Base-by-base conservation (phyloP, 805 yeast species). In the Yarrowia sp. region DNA sequence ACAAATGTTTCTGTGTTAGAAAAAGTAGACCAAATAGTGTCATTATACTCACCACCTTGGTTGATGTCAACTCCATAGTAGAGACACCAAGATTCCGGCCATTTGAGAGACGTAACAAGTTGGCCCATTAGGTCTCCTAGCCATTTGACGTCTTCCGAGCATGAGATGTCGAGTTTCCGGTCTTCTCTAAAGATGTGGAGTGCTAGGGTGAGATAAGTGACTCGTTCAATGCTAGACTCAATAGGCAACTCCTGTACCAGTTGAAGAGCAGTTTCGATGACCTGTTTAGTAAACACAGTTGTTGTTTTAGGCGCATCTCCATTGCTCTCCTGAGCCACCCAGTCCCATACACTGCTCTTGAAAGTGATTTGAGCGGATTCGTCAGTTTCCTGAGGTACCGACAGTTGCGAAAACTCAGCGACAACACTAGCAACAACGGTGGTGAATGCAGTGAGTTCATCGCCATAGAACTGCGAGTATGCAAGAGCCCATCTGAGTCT, bases 401-500 rank as follows among this genome's bases (percentile, higher is more conserved):
- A 17, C 13, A 58, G 39, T 0, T 9, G 9, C 9, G 64, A n/a
- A 14, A 58, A 58, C 50, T 58, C 64, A 17, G 64, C 43, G 17
- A 58, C 49, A 6, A 58, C 40, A 58, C 64, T 58, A 17, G 50
- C 64, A 33, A 58, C 20, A 7, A 58, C 64, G 0, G 64, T 58
- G 6, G 50, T 17, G 40, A 20, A 36, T 34, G 65, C 47, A 9
- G 43, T 24, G 24, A 40, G 52, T 42, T 58, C 63, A 40, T 55
- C 64, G 19, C 40, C 53, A 44, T 42, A 46, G 12, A 39, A 53
- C 9, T 66, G 46, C n/a, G 64, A 66, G 47, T 43, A 66, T 58
- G 52, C 68, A n/a, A 55, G 53, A 3, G 47, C 68, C 66, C 47
- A 66, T 34, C 66, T 24, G 13, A 53, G 66, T 43, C 64, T 10